phyloP scores from a whole-genome alignment of 139 green algal genomes.

The Nannochloris sp. region DNA sequence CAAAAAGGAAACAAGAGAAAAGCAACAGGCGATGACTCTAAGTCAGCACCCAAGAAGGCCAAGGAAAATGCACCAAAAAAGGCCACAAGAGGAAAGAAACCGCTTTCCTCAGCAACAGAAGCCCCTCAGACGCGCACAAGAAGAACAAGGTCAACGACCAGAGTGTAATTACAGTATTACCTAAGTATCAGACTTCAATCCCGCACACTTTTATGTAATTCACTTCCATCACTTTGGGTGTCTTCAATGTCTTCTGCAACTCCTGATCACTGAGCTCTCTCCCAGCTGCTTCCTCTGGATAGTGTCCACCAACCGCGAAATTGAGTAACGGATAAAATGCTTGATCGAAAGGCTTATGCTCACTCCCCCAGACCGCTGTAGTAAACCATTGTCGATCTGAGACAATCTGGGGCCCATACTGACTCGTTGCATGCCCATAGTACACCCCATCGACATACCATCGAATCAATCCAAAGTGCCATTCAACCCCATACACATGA shows the following conservation, averaged over 20 bases:
- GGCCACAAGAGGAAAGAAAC: neutral
- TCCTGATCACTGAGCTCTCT: neutral
- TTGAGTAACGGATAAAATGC: constrained; percentile 41
- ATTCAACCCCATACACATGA: constrained; percentile 10
- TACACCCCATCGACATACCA: constrained; percentile 6
- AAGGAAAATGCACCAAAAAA: constrained; percentile 4
- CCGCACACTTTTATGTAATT: constrained; percentile 34
- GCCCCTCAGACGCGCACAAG: constrained; percentile 1
- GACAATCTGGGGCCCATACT: neutral
- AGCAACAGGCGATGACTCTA: neutral
- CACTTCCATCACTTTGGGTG: constrained; percentile 17
- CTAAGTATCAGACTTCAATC: neutral
- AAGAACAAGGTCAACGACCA: neutral
- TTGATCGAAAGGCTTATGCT: constrained; percentile 29
- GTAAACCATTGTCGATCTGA: neutral
- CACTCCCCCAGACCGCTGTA: neutral
- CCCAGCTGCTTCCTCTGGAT: constrained; percentile 4
- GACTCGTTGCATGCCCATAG: neutral
- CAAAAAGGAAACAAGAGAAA: neutral
- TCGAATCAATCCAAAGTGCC: constrained; percentile 8
- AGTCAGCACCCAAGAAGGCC: neutral
- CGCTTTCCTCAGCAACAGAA: neutral
- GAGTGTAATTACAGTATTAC: too few species aligned
- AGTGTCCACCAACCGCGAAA: constrained; percentile 33
- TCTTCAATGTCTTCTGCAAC: neutral